Base-by-base conservation (phyloP, 768 basidiomycete genomes). In the Rhodotorula graminis region DNA sequence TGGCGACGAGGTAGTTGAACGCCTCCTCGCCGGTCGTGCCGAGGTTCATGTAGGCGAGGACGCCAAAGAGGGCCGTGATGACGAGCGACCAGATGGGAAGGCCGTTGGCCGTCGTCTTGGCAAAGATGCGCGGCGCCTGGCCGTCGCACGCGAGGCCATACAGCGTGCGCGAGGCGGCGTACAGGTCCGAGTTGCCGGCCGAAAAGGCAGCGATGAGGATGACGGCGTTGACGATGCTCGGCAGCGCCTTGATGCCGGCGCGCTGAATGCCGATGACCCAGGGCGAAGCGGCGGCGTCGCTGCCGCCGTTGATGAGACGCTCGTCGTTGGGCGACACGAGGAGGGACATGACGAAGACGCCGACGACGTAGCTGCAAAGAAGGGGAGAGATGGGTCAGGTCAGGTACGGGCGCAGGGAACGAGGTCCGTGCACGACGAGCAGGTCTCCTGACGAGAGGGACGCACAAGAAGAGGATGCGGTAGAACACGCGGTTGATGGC, bases 201-300 rank as follows among this genome's bases (percentile, higher is more conserved):
- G 62, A 68, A 89, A 91, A 93, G 11, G 93, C 93, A 6, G 92
- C 91, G 52, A 90, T 91, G 74, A 98, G 82, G 23, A 95, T 84
- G 31, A 78, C 77, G 31, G 71, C 61, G 76, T 77, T 79, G 78
- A 86, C 81, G 78, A 93, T 89, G 56, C 88, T 89, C 27, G 94
- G 93, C 2, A 96, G 82, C 9, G 83, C 85, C 75, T 87, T 89
- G 81, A 96, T 97, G n/a, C 95, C 94, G 14, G 93, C 88, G 57
- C 84, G 70, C 59, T 69, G 52, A 40, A 72, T 70, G 29, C 71
- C 71, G 60, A 65, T 70, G 27, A 96, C 93, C 81, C 93, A 96
- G 2, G 94, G 75, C 14, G 75, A 76, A 14, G 67, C 64, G 0
- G 40, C 10, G 8, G 64, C 69, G 29, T 70, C 47, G 58, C 27